A percentile compares a stretch with the other conserved stretches of the same genome.
phyloP scores from a whole-genome alignment of 2,329 filamentous ascomycete genomes.

The Penicillium sp. region DNA sequence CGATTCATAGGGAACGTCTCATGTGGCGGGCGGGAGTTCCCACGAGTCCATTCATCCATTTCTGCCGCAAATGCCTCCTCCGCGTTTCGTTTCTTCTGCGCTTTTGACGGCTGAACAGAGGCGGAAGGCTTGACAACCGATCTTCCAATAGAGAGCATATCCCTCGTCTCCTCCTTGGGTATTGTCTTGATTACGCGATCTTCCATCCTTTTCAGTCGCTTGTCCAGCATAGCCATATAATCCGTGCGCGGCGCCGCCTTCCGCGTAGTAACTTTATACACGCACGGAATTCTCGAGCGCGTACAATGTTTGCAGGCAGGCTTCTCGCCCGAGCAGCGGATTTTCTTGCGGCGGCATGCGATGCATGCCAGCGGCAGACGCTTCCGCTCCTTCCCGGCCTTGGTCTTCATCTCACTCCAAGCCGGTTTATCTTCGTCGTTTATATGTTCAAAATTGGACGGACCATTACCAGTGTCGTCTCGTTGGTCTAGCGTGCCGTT shows the following conservation, averaged over 20 bases:
- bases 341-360: constrained; percentile 94
- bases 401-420: constrained; percentile 83
- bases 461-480: constrained; percentile 20
- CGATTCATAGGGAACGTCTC: constrained; percentile 53
- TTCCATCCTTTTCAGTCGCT: constrained; percentile 93
- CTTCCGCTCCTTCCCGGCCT: constrained; percentile 94
- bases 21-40: constrained; percentile 49
- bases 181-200: constrained; percentile 95
- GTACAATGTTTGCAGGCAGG: constrained; percentile 96
- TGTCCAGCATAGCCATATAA: constrained; percentile 99
- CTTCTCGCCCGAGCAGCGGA: constrained; percentile 95
- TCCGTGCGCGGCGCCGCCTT: constrained; percentile 94
- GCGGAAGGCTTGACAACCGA: constrained; percentile 80
- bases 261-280: constrained; percentile 93
- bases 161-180: constrained; percentile 76
- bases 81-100: constrained; percentile 73
- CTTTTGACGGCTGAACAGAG: constrained; percentile 56
- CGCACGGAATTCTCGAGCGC: constrained; percentile 87
- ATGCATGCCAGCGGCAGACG: constrained; percentile 90
- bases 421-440: constrained; percentile 59
- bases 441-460: constrained; percentile 15
- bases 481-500: constrained; percentile 19
- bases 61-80: constrained; percentile 86
- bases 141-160: constrained; percentile 65
- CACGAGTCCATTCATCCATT: constrained; percentile 74